Percentiles rank a stretch among this genome's conserved stretches.
Evolutionary conservation across 1,284 basidiomycete species (phyloP).

Genomic region (Meira miltonrushii): DNA sequence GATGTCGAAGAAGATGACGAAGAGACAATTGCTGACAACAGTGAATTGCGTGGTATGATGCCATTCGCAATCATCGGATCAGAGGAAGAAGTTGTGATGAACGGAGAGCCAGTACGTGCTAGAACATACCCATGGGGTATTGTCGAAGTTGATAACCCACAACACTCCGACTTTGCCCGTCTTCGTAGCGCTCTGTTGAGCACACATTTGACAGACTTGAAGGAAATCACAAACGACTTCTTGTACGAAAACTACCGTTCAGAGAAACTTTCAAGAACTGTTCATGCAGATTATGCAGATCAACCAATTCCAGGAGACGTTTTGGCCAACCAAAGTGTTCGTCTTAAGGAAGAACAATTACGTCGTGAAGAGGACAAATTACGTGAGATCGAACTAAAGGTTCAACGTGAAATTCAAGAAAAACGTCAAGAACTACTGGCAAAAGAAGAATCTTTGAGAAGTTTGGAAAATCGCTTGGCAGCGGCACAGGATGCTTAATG

Average conservation of each 20-base stretch:
- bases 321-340: constrained; percentile 89
- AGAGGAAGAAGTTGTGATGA: constrained; percentile 89
- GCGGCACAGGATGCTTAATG: constrained; percentile 51
- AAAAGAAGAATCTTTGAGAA: constrained; percentile 60
- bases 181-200: constrained; percentile 88
- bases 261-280: constrained; percentile 90
- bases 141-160: constrained; percentile 96
- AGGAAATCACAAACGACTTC: constrained; percentile 84
- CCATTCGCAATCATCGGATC: constrained; percentile 97
- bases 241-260: constrained; percentile 88
- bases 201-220: constrained; percentile 89
- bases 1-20: constrained; percentile 98
- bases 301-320: constrained; percentile 66
- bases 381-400: constrained; percentile 95
- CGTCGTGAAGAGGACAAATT: constrained; percentile 76
- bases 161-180: constrained; percentile 93
- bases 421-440: constrained; percentile 83
- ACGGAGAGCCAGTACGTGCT: constrained; percentile 83
- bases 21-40: constrained; percentile 94
- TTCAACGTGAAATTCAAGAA: constrained; percentile 97
- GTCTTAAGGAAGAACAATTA: constrained; percentile 97
- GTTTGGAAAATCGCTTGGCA: constrained; percentile 81
- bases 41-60: constrained; percentile 50
- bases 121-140: constrained; percentile 96
- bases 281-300: constrained; percentile 65